Conservation (phyloP, 257 asterid genomes). For the Craterostigma plantagineum region DNA sequence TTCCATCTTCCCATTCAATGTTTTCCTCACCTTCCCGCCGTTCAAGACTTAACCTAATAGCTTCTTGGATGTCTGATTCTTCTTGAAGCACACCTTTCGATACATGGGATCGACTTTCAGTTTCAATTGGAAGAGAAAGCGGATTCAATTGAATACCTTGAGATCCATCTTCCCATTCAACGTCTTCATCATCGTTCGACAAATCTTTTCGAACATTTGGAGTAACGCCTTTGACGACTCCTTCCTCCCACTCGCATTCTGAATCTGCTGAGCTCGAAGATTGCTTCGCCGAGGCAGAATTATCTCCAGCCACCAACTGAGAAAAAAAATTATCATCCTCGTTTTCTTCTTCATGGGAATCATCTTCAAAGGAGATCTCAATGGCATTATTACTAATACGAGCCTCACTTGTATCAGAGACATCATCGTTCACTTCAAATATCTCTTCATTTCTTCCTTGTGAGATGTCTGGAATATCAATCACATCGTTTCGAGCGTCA, state of each 20-base stretch:
- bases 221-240: constrained; percentile 20
- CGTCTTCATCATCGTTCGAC: constrained; percentile 31
- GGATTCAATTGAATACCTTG: constrained; percentile 22
- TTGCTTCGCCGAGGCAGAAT: constrained; percentile 11
- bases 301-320: constrained; percentile 54
- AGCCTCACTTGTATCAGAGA: constrained; percentile 12
- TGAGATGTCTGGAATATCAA: constrained; percentile 14
- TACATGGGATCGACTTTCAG: constrained; percentile 9
- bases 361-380: constrained; percentile 73
- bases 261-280: constrained; percentile 19
- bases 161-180: constrained; percentile 82
- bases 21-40: constrained; percentile 25
- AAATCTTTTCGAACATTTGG: constrained; percentile 15
- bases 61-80: constrained; percentile 61
- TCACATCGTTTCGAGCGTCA: constrained; percentile 11
- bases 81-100: constrained; percentile 51
- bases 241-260: constrained; percentile 51
- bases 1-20: constrained; percentile 81
- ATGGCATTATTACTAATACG: constrained; percentile 48
- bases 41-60: constrained; percentile 16
- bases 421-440: constrained; percentile 13
- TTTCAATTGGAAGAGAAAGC: constrained; percentile 17
- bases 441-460: constrained; percentile 12
- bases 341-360: constrained; percentile 14
- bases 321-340: constrained; percentile 61